Base-by-base conservation (phyloP, 2,329 filamentous ascomycete species). In the Chrysoporthe deuterocubensis region DNA sequence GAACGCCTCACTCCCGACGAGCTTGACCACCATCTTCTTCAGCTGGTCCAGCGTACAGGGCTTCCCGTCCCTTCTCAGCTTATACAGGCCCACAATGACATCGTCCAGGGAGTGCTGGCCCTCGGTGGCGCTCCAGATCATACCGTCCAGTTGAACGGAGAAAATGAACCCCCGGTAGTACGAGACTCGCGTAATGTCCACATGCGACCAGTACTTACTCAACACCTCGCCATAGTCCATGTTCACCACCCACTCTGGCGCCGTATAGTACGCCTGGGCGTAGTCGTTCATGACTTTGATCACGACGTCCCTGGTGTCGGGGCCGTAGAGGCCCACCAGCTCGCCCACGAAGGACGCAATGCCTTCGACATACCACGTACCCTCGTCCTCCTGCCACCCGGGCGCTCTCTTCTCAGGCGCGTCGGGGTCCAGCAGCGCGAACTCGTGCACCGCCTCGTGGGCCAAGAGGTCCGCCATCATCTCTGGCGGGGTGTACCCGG, bases 401-500 rank as follows among this genome's bases (percentile, higher is more conserved):
- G 48, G 42, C 37, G 1, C 43, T 44, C 48, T 14, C 40, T 44
- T 2, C 14, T 26, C 58, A 3, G 40, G 64, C 2, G 48, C 6
- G 2, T 26, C 42, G 21, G 21, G 4, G 1, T 69, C 61, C 11
- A 67, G 59, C 16, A 71, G 67, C 46, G 69, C 69, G 14, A 65
- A 71, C 48, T 61, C 64, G 14, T 71, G 69, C 34, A 71, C 58
- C 1, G 67, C 65, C 67, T 71, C 69, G 62, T 71, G 69, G 8
- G 69, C 64, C 2, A 71, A 52, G 21, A 71, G 46, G 40, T 71
- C 65, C 4, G 57, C 64, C 21, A 71, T 42, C 5, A 16, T 40
- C n/a, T 54, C 50, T 43, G 64, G 42, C 7, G 57, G 40, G 32
- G n/a, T 44, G 50, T 68, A 43, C 18, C 40, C 56, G 1, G 64